phyloP scores from a whole-genome alignment of 306 rosid genomes.

The Gastrolobium bilobum region DNA sequence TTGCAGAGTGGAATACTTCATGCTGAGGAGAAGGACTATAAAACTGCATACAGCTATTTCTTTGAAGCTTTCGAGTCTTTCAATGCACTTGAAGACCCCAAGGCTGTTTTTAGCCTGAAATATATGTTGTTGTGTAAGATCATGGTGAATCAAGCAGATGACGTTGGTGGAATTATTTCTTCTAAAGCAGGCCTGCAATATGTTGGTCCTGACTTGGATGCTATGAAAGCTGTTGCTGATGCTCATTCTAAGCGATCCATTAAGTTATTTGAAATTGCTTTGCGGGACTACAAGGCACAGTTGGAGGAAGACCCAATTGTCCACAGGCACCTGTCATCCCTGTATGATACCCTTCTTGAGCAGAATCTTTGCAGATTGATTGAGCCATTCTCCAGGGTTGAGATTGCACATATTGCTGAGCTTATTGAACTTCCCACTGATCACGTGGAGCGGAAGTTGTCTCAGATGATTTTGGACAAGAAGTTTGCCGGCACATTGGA shows the following conservation, averaged over 20 bases:
- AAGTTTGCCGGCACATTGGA: slow-evolving; percentile 88
- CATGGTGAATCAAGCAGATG: slow-evolving; percentile 96
- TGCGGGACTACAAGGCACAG: slow-evolving; percentile 82
- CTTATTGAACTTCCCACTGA: slow-evolving; percentile 86
- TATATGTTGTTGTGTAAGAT: slow-evolving; percentile 92
- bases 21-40: slow-evolving; percentile 94
- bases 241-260: slow-evolving; percentile 93
- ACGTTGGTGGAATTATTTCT: slow-evolving; percentile 83
- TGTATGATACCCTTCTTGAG: slow-evolving; percentile 88
- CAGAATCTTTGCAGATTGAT: slow-evolving; percentile 96
- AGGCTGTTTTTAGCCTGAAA: slow-evolving; percentile 93
- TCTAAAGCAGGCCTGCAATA: slow-evolving; percentile 91
- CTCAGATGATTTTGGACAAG: slow-evolving; percentile 73
- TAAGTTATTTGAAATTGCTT: slow-evolving; percentile 83
- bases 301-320: slow-evolving; percentile 96
- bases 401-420: slow-evolving; percentile 87
- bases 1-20: slow-evolving; percentile 97
- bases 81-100: slow-evolving; percentile 90
- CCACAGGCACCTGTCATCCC: slow-evolving; percentile 88
- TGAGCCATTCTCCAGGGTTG: slow-evolving; percentile 95
- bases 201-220: slow-evolving; percentile 92
- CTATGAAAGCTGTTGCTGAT: slow-evolving; percentile 97
- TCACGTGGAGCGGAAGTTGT: slow-evolving; percentile 66
- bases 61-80: slow-evolving; percentile 97
- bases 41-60: slow-evolving; percentile 91